phyloP scores from a whole-genome alignment of 2,329 filamentous ascomycete species.

The Talaromyces atroroseus region DNA sequence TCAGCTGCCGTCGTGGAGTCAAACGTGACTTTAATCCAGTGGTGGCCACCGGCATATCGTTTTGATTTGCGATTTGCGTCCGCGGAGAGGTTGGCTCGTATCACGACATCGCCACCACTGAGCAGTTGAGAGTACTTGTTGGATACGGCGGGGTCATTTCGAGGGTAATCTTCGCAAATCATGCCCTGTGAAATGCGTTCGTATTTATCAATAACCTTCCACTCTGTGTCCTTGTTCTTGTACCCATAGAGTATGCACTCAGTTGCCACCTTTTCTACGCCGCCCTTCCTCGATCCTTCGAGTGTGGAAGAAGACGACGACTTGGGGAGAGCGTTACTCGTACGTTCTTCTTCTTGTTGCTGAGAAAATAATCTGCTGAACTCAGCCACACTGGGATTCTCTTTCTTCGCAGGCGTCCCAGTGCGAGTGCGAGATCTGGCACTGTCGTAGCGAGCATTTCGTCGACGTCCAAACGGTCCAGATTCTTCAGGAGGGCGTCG shows the following conservation, averaged over 20 bases:
- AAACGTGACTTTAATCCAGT: constrained; percentile 89
- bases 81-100: constrained; percentile 60
- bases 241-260: constrained; percentile 87
- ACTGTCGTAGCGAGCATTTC: constrained; percentile 40
- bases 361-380: constrained; percentile 42
- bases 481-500: constrained; percentile 54
- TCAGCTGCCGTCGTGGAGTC: constrained; percentile 68
- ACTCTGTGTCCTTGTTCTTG: constrained; percentile 60
- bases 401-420: constrained; percentile 53
- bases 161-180: constrained; percentile 90
- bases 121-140: constrained; percentile 67
- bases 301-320: constrained; percentile 39
- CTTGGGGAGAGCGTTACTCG: constrained; percentile 29
- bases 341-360: constrained; percentile 41
- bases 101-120: constrained; percentile 65
- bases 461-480: constrained; percentile 56
- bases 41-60: constrained; percentile 72
- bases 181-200: constrained; percentile 73
- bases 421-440: constrained; percentile 52
- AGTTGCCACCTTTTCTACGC: constrained; percentile 52
- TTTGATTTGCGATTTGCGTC: constrained; percentile 76
- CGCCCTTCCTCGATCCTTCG: constrained; percentile 33
- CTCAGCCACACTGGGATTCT: constrained; percentile 49
- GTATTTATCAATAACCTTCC: constrained; percentile 83
- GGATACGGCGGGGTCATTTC: constrained; percentile 68